Evolutionary conservation across 116 monocot species (phyloP), one percentile per base, ranked within the genome.

Genomic region (Thalassia testudinum): DNA sequence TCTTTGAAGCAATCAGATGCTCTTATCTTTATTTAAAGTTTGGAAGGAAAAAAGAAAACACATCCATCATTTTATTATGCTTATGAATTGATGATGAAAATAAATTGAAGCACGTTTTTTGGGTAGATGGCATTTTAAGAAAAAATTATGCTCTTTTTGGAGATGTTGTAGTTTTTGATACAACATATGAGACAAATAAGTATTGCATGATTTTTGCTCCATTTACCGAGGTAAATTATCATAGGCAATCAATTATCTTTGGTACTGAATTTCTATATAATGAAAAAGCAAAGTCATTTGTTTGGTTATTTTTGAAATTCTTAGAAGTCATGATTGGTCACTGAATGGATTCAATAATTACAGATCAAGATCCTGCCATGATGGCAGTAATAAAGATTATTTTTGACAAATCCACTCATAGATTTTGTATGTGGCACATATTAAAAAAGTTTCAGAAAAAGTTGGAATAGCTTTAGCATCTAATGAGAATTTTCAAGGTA

Each of bases 141-240:
- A 56, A 24, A 23, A 21, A 18, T 13, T 56, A 22, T 56, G 10
- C 4, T 37, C 21, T 40, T 24, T 57, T 57, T 43, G 25, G 57
- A 12, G 57, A 57, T 43, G 45, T 45, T 45, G 42, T 57, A 24
- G 19, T 57, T 15, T 42, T 57, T 43, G 57, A 57, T 12, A 57
- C 42, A 24, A 57, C 57, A 0, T 57, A 57, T 57, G 43, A 43
- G 0, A 57, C 57, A 15, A 57, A 57, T 15, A 18, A 43, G 24
- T 57, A 57, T 18, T 57, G 24, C 10, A 16, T 53, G 53, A 26
- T 53, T 23, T 24, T 43, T 57, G 57, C 57, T 25, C 57, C 57
- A n/a, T 55, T 55, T 37, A 55, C 54, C 0, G 54, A 17, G 1
- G 28, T 55, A 18, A 37, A 55, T 21, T 30, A 57, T 21, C 57